A percentile compares a stretch with the other conserved stretches of the same genome.
Conservation (phyloP, 371 early-diverging fungal species). For the Mucor racemosus region DNA sequence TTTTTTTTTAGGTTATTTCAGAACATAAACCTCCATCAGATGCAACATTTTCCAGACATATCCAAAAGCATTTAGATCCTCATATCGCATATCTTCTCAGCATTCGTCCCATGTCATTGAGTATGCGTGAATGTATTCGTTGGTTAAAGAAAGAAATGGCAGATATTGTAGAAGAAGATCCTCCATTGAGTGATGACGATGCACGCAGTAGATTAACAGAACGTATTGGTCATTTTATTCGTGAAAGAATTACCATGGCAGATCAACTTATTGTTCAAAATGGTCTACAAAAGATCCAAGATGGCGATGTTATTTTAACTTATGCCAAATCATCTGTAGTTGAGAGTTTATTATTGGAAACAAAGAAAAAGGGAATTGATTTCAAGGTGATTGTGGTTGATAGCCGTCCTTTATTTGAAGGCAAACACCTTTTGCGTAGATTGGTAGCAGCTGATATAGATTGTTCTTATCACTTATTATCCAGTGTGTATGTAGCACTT, state of each 20-base stretch:
- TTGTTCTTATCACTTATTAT: slow-evolving; percentile 77
- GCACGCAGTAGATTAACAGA: slow-evolving; percentile 61
- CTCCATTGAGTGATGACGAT: slow-evolving; percentile 78
- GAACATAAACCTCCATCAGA: slow-evolving; percentile 92
- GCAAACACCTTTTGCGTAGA: slow-evolving; percentile 68
- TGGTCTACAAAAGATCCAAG: slow-evolving; percentile 87
- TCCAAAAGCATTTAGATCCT: slow-evolving; percentile 82
- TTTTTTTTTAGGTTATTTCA: slow-evolving; percentile 72
- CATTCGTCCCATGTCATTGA: slow-evolving; percentile 85
- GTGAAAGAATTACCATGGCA: slow-evolving; percentile 89
- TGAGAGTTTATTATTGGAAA: slow-evolving; percentile 74
- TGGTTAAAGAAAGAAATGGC: slow-evolving; percentile 88
- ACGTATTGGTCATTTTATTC: slow-evolving; percentile 86
- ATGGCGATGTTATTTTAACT: slow-evolving; percentile 94
- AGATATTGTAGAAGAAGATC: slow-evolving; percentile 59
- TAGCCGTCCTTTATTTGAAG: slow-evolving; percentile 90
- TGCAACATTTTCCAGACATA: slow-evolving; percentile 81
- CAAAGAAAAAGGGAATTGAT: slow-evolving; percentile 74
- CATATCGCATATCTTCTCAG: slow-evolving; percentile 89
- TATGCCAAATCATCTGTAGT: slow-evolving; percentile 91
- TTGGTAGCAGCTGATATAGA: slow-evolving; percentile 73
- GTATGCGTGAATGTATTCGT: slow-evolving; percentile 95
- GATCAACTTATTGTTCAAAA: slow-evolving; percentile 79
- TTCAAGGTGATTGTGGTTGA: slow-evolving; percentile 95
- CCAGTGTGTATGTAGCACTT: slow-evolving; percentile 76